Conservation (phyloP, 345 rosid species). For the Salix suchowensis region DNA sequence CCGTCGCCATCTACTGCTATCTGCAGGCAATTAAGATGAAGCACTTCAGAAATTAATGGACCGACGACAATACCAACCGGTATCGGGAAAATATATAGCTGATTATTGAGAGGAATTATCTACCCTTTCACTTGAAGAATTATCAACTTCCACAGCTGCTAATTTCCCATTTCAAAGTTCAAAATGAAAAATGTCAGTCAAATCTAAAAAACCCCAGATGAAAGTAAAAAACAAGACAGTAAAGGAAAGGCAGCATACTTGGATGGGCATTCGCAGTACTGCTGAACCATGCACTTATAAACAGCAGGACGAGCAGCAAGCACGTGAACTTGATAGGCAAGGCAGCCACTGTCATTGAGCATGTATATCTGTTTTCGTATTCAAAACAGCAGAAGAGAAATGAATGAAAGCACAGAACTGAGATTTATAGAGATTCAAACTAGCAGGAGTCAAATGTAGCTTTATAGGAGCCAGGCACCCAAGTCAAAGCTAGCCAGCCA, state of each 20-base stretch:
- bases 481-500: neutral
- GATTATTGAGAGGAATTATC: neutral
- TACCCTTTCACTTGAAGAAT: slow-evolving; percentile 11
- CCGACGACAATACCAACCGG: too few species aligned
- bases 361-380: neutral
- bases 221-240: neutral
- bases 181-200: too few species aligned
- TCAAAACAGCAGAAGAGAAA: slow-evolving; percentile 1
- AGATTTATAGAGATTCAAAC: slow-evolving; percentile 18
- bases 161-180: neutral
- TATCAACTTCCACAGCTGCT: slow-evolving; percentile 9
- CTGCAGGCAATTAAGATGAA: neutral
- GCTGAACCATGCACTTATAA: neutral
- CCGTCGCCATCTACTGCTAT: neutral
- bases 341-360: slow-evolving; percentile 8
- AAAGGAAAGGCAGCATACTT: slow-evolving; percentile 5
- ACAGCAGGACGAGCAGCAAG: neutral
- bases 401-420: slow-evolving; percentile 1
- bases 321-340: slow-evolving; percentile 2
- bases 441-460: neutral
- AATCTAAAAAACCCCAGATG: neutral
- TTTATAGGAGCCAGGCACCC: neutral
- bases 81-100: too few species aligned
- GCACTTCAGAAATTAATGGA: too few species aligned
- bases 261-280: neutral